These are phyloP conservation scores for Pyrenula massariospora DNA, from an alignment of 495 filamentous ascomycete species.

Conservation along the genomic window DNA sequence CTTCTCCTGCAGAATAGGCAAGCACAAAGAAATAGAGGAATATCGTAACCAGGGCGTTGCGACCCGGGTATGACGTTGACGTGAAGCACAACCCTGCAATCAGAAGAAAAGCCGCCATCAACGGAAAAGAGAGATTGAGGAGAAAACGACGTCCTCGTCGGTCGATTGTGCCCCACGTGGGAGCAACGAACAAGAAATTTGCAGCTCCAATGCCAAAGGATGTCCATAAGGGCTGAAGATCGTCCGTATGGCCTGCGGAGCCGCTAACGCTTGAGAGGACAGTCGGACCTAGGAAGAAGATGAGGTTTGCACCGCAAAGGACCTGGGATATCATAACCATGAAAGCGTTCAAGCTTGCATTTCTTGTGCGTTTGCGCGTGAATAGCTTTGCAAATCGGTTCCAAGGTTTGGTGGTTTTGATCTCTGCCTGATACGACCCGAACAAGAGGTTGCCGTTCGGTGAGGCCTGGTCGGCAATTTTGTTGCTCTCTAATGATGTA, in stretches of 20 bases:
- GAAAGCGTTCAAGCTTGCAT: slow-evolving; percentile 2
- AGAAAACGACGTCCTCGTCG: slow-evolving; percentile 7
- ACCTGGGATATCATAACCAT: slow-evolving; percentile 6
- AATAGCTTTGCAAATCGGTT: slow-evolving; percentile 6
- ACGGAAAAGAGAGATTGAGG: slow-evolving; percentile 3
- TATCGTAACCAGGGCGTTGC: background rate
- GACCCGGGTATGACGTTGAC: background rate
- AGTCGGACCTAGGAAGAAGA: slow-evolving; percentile 6
- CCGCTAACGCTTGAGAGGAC: background rate
- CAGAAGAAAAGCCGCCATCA: slow-evolving; percentile 6
- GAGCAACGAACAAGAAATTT: slow-evolving; percentile 9
- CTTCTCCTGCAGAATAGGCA: background rate
- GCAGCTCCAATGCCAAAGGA: slow-evolving; percentile 4
- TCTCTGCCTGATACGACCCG: slow-evolving; percentile 1
- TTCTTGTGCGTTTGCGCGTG: slow-evolving; percentile 5
- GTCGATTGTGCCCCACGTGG: slow-evolving; percentile 6
- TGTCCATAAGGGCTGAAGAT: slow-evolving; percentile 2
- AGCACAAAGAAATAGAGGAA: background rate
- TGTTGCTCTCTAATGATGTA: background rate
- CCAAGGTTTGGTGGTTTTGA: slow-evolving; percentile 2
- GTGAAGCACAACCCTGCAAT: slow-evolving; percentile 3
- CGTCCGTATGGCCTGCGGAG: background rate
- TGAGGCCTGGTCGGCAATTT: background rate
- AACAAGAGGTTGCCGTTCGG: background rate
- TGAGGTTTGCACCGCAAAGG: slow-evolving; percentile 6